phyloP scores from a whole-genome alignment of 2,329 filamentous ascomycete genomes.

The Colletotrichum lini region DNA sequence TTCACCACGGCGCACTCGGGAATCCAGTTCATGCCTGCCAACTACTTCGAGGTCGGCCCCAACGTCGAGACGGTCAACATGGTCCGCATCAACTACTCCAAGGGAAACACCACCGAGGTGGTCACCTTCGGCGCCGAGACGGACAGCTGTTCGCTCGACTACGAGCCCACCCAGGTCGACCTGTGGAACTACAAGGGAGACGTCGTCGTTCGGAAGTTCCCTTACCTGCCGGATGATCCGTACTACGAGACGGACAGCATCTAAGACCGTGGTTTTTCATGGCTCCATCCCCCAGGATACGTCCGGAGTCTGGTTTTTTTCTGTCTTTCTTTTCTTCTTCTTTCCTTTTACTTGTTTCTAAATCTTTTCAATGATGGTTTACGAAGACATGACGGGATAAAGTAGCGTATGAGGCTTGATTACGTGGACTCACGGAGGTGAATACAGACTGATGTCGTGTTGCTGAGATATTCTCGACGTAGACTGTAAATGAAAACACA shows the following conservation, averaged over 20 bases:
- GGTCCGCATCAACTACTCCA: slow-evolving; percentile 54
- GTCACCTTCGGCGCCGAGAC: slow-evolving; percentile 52
- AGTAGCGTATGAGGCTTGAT: too few relatives aligned
- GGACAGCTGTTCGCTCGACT: slow-evolving; percentile 50
- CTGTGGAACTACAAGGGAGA: slow-evolving; percentile 48
- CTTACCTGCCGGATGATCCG: slow-evolving; percentile 27
- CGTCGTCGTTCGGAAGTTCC: slow-evolving; percentile 37
- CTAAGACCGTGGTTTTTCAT: not conserved
- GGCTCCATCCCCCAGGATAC: too few relatives aligned
- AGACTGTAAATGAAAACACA: too few relatives aligned
- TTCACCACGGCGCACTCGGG: slow-evolving; percentile 59
- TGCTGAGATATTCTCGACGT: too few relatives aligned
- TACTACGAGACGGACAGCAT: slow-evolving; percentile 35
- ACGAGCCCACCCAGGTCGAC: slow-evolving; percentile 48
- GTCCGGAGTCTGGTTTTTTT: too few relatives aligned
- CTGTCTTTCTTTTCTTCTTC: rapidly evolving
- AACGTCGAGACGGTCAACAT: slow-evolving; percentile 49
- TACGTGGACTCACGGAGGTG: too few relatives aligned
- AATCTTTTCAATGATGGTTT: too few relatives aligned
- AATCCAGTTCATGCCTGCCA: slow-evolving; percentile 57
- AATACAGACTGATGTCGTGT: too few relatives aligned
- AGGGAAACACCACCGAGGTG: slow-evolving; percentile 50
- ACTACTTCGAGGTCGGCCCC: slow-evolving; percentile 55
- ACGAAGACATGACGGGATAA: too few relatives aligned
- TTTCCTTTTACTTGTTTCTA: too few relatives aligned